Conservation (phyloP, 139 green algal species). For the Tetradesmus lagerheimii region DNA sequence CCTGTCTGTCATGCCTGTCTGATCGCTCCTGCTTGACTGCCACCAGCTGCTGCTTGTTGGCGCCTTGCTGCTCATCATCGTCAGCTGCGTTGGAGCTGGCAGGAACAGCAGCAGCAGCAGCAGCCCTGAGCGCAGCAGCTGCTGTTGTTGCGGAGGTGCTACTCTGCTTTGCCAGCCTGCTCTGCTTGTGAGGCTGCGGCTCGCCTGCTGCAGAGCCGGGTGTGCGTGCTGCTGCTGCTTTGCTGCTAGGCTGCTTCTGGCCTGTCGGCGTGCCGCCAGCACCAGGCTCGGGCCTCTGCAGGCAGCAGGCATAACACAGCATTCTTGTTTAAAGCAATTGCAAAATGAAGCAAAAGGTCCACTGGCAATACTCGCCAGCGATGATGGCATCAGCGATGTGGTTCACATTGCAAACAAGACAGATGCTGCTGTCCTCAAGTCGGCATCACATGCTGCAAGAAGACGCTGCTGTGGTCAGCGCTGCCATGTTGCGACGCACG, state of each 20-base stretch:
- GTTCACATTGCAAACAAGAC: too few relatives aligned
- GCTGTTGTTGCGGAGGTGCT: not conserved
- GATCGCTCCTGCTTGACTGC: not conserved
- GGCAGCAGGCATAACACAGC: not conserved
- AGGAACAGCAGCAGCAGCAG: not conserved
- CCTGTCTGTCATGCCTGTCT: not conserved
- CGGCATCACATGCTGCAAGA: too few relatives aligned
- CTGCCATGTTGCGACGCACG: too few relatives aligned
- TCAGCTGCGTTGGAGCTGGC: not conserved
- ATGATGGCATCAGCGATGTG: not conserved
- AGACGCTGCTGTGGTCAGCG: too few relatives aligned
- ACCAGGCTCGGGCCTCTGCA: conserved; percentile 28
- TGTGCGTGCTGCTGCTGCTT: not conserved
- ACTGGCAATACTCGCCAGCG: not conserved
- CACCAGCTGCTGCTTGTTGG: conserved; percentile 9
- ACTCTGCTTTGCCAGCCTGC: conserved; percentile 29
- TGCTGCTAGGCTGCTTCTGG: not conserved
- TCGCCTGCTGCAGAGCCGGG: not conserved
- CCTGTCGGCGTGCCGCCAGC: not conserved
- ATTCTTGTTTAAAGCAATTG: not conserved
- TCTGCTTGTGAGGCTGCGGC: conserved; percentile 14
- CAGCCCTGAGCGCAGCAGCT: not conserved
- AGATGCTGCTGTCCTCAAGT: too few relatives aligned
- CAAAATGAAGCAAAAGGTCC: not conserved
- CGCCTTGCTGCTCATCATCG: not conserved